Percentiles rank a stretch among this genome's conserved stretches.
Evolutionary conservation across 2,329 filamentous ascomycete species (phyloP).

Genomic region (Exophiala sp.): DNA sequence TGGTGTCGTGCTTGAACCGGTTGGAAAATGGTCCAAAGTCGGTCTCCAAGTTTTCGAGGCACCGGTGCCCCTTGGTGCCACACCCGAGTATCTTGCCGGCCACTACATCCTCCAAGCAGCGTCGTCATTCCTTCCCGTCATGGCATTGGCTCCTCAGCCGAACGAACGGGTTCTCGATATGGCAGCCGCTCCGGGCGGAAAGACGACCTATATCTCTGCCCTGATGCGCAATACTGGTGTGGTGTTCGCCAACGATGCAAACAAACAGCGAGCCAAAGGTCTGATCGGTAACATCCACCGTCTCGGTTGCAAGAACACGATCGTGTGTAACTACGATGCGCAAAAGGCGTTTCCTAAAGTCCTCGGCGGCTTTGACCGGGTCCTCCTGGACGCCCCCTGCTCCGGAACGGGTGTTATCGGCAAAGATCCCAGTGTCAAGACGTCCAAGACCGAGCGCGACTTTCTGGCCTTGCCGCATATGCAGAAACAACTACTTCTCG

Average conservation of each 20-base stretch:
- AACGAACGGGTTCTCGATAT: conserved; percentile 88
- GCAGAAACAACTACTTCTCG: conserved; percentile 87
- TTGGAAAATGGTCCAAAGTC: conserved; percentile 98
- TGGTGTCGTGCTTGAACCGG: conserved; percentile 89
- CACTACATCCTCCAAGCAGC: conserved; percentile 98
- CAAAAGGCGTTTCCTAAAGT: conserved; percentile 81
- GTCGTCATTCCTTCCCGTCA: conserved; percentile 92
- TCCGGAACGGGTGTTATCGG: conserved; percentile 96
- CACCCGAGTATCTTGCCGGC: conserved; percentile 92
- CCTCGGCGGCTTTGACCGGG: conserved; percentile 91
- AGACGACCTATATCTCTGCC: conserved; percentile 92
- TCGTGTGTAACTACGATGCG: conserved; percentile 93
- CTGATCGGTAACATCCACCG: conserved; percentile 97
- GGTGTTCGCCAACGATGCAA: conserved; percentile 94
- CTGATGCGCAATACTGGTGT: conserved; percentile 96
- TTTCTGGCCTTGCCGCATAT: conserved; percentile 89
- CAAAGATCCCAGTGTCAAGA: conserved; percentile 95
- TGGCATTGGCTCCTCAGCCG: conserved; percentile 92
- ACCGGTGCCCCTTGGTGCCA: conserved; percentile 80
- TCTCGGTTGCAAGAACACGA: conserved; percentile 83
- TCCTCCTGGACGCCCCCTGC: conserved; percentile 90
- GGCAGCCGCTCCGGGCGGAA: conserved; percentile 92
- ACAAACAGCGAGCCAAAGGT: conserved; percentile 88
- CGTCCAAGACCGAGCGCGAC: conserved; percentile 93
- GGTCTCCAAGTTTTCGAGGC: conserved; percentile 95